phyloP scores from a whole-genome alignment of 148 eudicot genomes.

The Heliamphora exappendiculata region DNA sequence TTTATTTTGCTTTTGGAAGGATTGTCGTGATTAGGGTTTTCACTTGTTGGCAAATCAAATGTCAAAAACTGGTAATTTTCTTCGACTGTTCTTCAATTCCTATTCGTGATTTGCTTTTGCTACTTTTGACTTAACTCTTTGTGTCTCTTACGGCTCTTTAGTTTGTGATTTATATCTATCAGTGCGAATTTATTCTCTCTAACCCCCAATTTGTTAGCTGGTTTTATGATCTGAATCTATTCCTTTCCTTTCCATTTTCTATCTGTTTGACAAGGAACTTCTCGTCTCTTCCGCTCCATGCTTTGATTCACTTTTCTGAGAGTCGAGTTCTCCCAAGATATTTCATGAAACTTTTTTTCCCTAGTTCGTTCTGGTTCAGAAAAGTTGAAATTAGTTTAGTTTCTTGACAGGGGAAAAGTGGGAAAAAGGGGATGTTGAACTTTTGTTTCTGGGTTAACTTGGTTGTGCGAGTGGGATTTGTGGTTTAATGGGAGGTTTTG shows the following conservation, averaged over 20 bases:
- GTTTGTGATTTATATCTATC: neutral
- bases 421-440: no score
- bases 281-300: neutral
- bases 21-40: neutral
- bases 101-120: neutral
- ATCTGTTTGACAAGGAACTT: neutral
- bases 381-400: neutral
- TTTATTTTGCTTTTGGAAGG: no score
- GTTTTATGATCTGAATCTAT: slow-evolving; percentile 13
- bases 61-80: slow-evolving; percentile 11
- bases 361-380: neutral
- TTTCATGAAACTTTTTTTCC: neutral
- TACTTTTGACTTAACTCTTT: neutral
- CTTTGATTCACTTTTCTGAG: neutral
- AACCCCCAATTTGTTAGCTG: neutral
- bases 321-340: neutral
- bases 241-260: slow-evolving; percentile 8
- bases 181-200: slow-evolving; percentile 1
- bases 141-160: neutral
- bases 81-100: neutral
- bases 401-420: neutral
- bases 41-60: slow-evolving; percentile 9
- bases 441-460: neutral
- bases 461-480: neutral
- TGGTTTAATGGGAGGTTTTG: neutral